Evolutionary conservation across 257 asterid genomes (phyloP).

Genomic region (Mitragyna speciosa): DNA sequence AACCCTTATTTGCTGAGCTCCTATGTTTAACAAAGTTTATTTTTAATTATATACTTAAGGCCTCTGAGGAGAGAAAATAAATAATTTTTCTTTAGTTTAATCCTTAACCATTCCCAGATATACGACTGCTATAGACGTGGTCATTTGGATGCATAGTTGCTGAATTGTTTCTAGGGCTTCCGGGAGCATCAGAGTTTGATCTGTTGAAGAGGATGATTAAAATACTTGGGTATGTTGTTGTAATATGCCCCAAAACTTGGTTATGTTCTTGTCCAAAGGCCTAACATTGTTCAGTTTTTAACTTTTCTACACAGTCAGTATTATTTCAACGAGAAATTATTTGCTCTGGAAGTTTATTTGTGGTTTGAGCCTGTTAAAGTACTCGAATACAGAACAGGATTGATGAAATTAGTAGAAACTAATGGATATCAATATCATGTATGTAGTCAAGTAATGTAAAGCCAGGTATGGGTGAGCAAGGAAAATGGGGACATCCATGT

Average conservation of each 20-base stretch:
- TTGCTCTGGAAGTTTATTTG: no score
- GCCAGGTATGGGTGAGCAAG: no score
- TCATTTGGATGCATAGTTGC: constrained; percentile 99
- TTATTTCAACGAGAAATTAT: no score
- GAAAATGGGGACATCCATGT: no score
- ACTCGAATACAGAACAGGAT: no score
- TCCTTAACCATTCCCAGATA: constrained; percentile 76
- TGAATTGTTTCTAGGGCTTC: constrained; percentile 87
- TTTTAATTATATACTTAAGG: background rate
- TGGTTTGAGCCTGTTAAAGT: no score
- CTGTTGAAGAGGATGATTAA: constrained; percentile 93
- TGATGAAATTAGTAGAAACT: no score
- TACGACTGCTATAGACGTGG: constrained; percentile 98
- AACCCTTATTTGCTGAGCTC: background rate
- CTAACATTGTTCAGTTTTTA: no score
- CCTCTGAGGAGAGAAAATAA: background rate
- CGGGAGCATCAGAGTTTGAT: constrained; percentile 99
- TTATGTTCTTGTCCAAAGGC: background rate
- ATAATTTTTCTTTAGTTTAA: constrained; percentile 8
- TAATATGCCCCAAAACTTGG: constrained; percentile 10
- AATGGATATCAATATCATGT: no score
- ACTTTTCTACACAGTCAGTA: no score
- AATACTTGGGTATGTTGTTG: constrained; percentile 72
- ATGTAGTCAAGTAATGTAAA: no score
- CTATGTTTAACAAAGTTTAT: no score